Conservation (phyloP, 768 basidiomycete species). For the Russula sp. region DNA sequence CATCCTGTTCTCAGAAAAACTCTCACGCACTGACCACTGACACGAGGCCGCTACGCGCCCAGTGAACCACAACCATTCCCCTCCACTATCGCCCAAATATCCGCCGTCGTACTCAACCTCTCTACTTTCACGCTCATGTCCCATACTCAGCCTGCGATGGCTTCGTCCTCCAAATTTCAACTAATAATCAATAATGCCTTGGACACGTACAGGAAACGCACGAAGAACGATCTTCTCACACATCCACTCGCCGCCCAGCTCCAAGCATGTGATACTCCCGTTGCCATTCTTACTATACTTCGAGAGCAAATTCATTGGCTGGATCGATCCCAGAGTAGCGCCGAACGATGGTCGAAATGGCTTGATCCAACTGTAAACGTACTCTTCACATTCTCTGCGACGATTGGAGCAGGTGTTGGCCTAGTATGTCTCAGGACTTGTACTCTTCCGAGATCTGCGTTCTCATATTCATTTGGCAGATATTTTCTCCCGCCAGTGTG, state of each 20-base stretch:
- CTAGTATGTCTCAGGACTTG: neutral
- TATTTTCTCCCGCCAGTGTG: neutral
- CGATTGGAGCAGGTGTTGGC: neutral
- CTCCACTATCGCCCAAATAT: no score
- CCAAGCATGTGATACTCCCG: neutral
- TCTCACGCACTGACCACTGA: no score
- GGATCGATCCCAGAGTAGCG: neutral
- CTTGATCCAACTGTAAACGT: neutral
- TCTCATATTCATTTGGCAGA: neutral
- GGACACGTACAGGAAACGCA: no score
- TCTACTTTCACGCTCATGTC: no score
- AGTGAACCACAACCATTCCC: no score
- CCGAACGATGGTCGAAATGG: neutral
- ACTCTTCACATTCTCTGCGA: neutral
- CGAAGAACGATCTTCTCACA: no score
- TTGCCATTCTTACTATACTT: neutral
- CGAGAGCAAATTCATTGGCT: neutral
- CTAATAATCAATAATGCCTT: no score
- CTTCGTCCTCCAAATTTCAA: neutral
- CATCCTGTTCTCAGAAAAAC: no score
- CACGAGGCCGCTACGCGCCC: no score
- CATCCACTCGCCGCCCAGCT: no score
- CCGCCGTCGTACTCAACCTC: no score
- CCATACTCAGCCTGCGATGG: no score
- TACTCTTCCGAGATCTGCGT: neutral